Evolutionary conservation across 495 filamentous ascomycete genomes (phyloP).

Genomic region (Neurospora sublineolata): DNA sequence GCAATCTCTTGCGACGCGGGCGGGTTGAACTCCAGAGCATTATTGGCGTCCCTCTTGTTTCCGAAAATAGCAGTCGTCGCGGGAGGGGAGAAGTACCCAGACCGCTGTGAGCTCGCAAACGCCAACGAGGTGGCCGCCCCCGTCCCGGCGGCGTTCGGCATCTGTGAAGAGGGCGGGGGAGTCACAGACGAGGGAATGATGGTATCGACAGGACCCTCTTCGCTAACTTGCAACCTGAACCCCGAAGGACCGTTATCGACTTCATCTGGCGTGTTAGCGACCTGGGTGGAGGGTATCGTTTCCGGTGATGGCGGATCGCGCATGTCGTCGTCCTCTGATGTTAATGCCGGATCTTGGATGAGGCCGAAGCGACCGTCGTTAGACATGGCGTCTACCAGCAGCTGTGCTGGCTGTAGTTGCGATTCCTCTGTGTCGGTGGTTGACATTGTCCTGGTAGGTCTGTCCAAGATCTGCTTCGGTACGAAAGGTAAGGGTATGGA

Average conservation of each 20-base stretch:
- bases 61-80: constrained; percentile 38
- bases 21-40: constrained; percentile 38
- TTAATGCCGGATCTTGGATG: constrained; percentile 28
- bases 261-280: constrained; percentile 22
- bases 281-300: constrained; percentile 35
- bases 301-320: constrained; percentile 24
- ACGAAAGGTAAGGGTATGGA: background rate
- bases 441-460: constrained; percentile 1
- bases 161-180: constrained; percentile 64
- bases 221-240: constrained; percentile 30
- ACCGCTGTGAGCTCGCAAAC: constrained; percentile 33
- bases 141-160: constrained; percentile 28
- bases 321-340: constrained; percentile 22
- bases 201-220: constrained; percentile 23
- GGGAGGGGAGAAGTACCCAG: constrained; percentile 43
- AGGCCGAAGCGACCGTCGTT: constrained; percentile 15
- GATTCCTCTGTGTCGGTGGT: constrained; percentile 10
- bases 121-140: constrained; percentile 24
- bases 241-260: constrained; percentile 20
- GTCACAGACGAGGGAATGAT: constrained; percentile 48
- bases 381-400: constrained; percentile 15
- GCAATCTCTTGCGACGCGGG: constrained; percentile 56
- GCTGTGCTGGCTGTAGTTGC: constrained; percentile 4
- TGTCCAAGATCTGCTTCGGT: background rate
- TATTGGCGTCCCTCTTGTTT: constrained; percentile 38